Base-by-base conservation (phyloP, 768 basidiomycete species). In the Russula vinacea region DNA sequence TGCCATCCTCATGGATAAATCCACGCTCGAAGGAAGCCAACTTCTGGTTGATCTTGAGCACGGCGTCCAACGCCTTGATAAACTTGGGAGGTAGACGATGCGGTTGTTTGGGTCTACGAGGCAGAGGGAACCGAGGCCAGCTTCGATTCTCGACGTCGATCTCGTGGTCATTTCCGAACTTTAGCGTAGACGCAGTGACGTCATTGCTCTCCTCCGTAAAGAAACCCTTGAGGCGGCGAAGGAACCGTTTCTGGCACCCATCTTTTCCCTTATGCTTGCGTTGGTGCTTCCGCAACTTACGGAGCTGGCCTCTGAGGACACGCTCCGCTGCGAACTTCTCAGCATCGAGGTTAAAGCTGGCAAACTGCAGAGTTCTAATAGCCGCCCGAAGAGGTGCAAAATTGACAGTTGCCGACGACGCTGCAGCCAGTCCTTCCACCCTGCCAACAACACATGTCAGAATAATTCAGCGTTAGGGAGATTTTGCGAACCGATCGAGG, bases 1-100 rank as follows among this genome's bases (percentile, higher is more conserved):
- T 85, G 0, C 93, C 94, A 17, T 78, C 84, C 70, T 87, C 78
- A 7, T 84, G 85, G 64, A 94, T 88, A 73, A 96, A 91, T 1
- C 92, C 91, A 55, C 82, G 83, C 73, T 93, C 91, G 68, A 92
- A 92, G 8, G 77, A 74, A 13, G 79, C 74, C n/a, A 92, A 76
- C 73, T 87, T 89, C 75, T 81, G 75, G 74, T 92, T 92, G 17
- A 80, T 82, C 58, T 71, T 77, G 57, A 76, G 78, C 11, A 90
- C 81, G 33, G 84, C 83, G 70, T 81, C 83, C 2, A 78, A 83
- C 3, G 85, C 88, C 68, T 79, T 79, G 66, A 82, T 77, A 63
- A 92, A 73, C 67, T 81, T 76, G 54, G 74, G 76, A 60, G 64
- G 70, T 58, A 68, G 59, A 66, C 58, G 57, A 42, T 62, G 69